Percentiles rank a stretch among this genome's conserved stretches.
Conservation (phyloP, 495 filamentous ascomycete species). For the Aspergillus panamensis region DNA sequence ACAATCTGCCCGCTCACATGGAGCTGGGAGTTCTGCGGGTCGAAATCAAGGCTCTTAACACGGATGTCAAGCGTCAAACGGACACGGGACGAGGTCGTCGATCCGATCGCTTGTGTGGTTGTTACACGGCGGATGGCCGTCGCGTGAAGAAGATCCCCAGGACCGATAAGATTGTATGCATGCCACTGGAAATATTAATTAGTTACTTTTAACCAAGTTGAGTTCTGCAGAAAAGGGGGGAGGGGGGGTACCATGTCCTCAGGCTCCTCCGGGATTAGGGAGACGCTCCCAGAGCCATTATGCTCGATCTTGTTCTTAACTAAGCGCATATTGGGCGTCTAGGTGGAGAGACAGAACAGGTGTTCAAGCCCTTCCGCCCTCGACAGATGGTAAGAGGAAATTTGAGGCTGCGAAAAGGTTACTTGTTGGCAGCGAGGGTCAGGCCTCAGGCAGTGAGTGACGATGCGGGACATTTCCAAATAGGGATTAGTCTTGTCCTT, state of each 20-base stretch:
- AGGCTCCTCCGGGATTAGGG: constrained; percentile 81
- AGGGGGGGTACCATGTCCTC: constrained; percentile 79
- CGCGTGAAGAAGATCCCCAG: constrained; percentile 73
- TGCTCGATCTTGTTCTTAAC: constrained; percentile 70
- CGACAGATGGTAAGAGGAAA: not conserved
- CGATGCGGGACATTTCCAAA: constrained; percentile 19
- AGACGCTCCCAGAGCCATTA: constrained; percentile 73
- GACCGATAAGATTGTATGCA: constrained; percentile 88
- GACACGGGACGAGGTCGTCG: constrained; percentile 68
- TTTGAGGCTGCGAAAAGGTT: not conserved
- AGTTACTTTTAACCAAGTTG: not conserved
- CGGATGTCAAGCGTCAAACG: constrained; percentile 75
- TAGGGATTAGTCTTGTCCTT: constrained; percentile 8
- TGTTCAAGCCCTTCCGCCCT: not conserved
- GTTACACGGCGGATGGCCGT: constrained; percentile 80
- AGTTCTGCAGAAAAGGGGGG: not conserved
- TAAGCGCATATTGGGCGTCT: constrained; percentile 55
- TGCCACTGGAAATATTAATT: constrained; percentile 65
- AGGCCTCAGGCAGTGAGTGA: constrained; percentile 15
- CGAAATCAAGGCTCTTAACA: constrained; percentile 85
- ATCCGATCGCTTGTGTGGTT: constrained; percentile 65
- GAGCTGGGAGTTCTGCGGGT: constrained; percentile 74
- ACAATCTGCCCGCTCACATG: constrained; percentile 81
- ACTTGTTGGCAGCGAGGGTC: not conserved
- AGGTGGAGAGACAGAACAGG: not conserved